phyloP scores from a whole-genome alignment of 768 basidiomycete genomes.

The Termitomyces heimii region DNA sequence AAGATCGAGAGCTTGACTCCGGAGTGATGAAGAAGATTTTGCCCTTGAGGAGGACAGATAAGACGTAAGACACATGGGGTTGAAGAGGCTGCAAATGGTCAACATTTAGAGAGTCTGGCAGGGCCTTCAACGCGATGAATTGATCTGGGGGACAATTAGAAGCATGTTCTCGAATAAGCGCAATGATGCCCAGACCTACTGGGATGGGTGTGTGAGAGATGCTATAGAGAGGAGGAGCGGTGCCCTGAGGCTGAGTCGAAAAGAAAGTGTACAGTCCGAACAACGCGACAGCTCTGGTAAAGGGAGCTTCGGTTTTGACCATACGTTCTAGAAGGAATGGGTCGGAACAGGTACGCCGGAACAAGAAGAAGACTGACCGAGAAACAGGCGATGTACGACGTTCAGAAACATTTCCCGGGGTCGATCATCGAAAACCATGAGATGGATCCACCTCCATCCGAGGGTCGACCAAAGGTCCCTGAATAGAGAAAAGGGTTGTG shows the following conservation, averaged over 20 bases:
- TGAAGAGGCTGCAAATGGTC: slow-evolving; percentile 38
- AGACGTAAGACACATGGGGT: slow-evolving; percentile 43
- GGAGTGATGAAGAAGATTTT: slow-evolving; percentile 60
- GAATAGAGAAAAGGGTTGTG: slow-evolving; percentile 62
- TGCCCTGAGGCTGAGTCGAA: slow-evolving; percentile 55
- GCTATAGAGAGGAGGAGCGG: slow-evolving; percentile 43
- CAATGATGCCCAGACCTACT: slow-evolving; percentile 35
- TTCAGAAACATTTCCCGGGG: slow-evolving; percentile 59
- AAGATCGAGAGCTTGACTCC: slow-evolving; percentile 35
- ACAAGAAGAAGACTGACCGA: slow-evolving; percentile 38
- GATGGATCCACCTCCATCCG: slow-evolving; percentile 74
- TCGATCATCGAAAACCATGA: slow-evolving; percentile 65
- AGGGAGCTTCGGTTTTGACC: slow-evolving; percentile 39
- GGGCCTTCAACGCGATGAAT: slow-evolving; percentile 38
- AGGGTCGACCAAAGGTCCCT: slow-evolving; percentile 59
- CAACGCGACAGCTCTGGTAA: slow-evolving; percentile 53
- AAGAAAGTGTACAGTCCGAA: slow-evolving; percentile 71
- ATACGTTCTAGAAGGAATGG: slow-evolving; percentile 42
- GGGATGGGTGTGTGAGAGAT: slow-evolving; percentile 57
- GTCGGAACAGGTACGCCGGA: neutral
- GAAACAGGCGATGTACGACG: slow-evolving; percentile 55
- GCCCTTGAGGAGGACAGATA: slow-evolving; percentile 40
- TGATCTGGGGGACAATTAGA: slow-evolving; percentile 39
- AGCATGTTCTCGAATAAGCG: neutral
- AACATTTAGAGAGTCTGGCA: slow-evolving; percentile 41